phyloP scores from a whole-genome alignment of 805 yeast genomes.

The Lipomyces oligophaga region DNA sequence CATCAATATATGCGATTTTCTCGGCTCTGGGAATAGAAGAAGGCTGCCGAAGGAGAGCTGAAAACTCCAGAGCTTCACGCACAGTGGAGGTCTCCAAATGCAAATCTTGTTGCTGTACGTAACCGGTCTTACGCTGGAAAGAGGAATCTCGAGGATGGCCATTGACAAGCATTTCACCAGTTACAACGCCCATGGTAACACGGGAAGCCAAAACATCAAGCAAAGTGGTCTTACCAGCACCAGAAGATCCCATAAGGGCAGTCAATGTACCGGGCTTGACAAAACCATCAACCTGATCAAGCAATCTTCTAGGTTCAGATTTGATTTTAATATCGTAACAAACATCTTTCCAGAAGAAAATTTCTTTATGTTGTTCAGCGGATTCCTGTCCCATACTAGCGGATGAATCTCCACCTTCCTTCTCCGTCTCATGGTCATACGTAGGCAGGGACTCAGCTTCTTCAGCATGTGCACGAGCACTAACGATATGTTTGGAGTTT shows the following conservation, averaged over 20 bases:
- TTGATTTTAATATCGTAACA: slow-evolving; percentile 66
- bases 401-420: slow-evolving; percentile 7
- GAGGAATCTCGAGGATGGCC: slow-evolving; percentile 62
- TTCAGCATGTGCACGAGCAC: slow-evolving; percentile 13
- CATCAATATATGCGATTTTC: slow-evolving; percentile 64
- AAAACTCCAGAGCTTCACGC: slow-evolving; percentile 67
- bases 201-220: slow-evolving; percentile 70
- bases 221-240: slow-evolving; percentile 76
- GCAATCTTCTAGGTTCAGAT: slow-evolving; percentile 55
- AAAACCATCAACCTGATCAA: slow-evolving; percentile 72
- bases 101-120: slow-evolving; percentile 77
- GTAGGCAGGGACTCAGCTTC: slow-evolving; percentile 17
- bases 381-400: slow-evolving; percentile 18
- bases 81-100: slow-evolving; percentile 68
- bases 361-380: slow-evolving; percentile 42
- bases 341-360: slow-evolving; percentile 75
- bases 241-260: slow-evolving; percentile 77
- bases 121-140: slow-evolving; percentile 74
- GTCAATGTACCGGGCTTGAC: slow-evolving; percentile 79
- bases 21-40: slow-evolving; percentile 51
- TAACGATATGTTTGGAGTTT: slow-evolving; percentile 19
- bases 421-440: slow-evolving; percentile 8
- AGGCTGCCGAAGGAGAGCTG: slow-evolving; percentile 72
- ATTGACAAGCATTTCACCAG: slow-evolving; percentile 71
- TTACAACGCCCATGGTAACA: slow-evolving; percentile 64